Evolutionary conservation across 257 asterid genomes (phyloP).

Genomic region (Anisodus acutangulus): DNA sequence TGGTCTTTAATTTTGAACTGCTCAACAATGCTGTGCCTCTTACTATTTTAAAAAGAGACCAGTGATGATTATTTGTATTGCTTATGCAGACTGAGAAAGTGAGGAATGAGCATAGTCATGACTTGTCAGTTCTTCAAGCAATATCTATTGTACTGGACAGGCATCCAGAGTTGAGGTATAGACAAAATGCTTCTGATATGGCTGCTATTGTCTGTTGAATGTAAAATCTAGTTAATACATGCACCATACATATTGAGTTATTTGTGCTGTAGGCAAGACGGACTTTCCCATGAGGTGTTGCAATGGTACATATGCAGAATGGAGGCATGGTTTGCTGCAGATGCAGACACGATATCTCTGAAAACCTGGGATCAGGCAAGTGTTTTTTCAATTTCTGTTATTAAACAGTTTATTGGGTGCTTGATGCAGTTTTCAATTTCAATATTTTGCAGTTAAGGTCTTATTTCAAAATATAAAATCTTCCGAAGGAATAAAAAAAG

Average conservation of each 20-base stretch:
- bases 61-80: constrained; percentile 30
- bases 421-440: neutral
- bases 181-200: constrained; percentile 15
- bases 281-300: constrained; percentile 81
- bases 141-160: constrained; percentile 78
- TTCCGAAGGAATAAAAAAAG: no score
- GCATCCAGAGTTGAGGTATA: constrained; percentile 82
- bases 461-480: neutral
- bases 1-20: constrained; percentile 24
- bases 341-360: constrained; percentile 94
- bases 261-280: constrained; percentile 64
- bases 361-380: constrained; percentile 98
- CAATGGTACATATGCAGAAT: constrained; percentile 98
- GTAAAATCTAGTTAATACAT: constrained; percentile 35
- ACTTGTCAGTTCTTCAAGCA: constrained; percentile 87
- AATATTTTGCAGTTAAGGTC: constrained; percentile 11
- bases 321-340: constrained; percentile 99
- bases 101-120: constrained; percentile 69
- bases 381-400: constrained; percentile 31
- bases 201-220: constrained; percentile 25
- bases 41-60: neutral
- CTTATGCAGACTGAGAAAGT: constrained; percentile 80
- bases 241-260: constrained; percentile 19
- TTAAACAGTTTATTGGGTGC: constrained; percentile 14
- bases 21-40: neutral